A percentile compares a stretch with the other conserved stretches of the same genome.
Conservation (phyloP, 2,329 filamentous ascomycete species). For the Monilinia laxa region DNA sequence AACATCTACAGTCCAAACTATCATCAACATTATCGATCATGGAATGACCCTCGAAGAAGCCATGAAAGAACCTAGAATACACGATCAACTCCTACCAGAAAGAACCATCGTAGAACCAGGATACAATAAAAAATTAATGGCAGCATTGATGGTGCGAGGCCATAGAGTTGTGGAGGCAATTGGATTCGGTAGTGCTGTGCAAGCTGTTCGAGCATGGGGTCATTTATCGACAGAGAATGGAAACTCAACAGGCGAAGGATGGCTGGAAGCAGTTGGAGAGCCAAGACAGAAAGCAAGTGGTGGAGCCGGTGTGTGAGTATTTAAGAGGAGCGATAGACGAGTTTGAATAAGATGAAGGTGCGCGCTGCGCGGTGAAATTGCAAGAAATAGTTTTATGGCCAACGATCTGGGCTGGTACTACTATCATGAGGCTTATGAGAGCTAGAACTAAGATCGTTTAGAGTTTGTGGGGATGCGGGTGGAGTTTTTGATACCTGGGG, state of each 20-base stretch:
- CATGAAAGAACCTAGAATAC: conserved; percentile 65
- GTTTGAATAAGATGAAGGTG: not conserved
- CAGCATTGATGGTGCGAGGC: conserved; percentile 60
- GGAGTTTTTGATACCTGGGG: not conserved
- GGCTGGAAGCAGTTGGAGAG: conserved; percentile 76
- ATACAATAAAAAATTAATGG: conserved; percentile 65
- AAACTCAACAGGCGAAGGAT: conserved; percentile 74
- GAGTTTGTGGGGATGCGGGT: not conserved
- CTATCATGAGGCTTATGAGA: not conserved
- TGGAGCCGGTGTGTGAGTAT: conserved; percentile 18
- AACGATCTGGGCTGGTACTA: not conserved
- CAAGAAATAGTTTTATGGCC: not conserved
- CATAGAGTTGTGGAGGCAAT: conserved; percentile 72
- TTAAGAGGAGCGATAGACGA: not conserved
- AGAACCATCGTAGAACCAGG: conserved; percentile 63
- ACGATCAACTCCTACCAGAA: conserved; percentile 81
- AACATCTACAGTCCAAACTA: conserved; percentile 71
- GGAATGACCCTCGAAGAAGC: conserved; percentile 59
- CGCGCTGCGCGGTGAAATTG: conserved; percentile 16
- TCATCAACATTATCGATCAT: conserved; percentile 71
- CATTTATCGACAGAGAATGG: conserved; percentile 74
- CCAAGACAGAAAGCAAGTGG: conserved; percentile 65
- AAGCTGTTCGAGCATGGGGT: conserved; percentile 63
- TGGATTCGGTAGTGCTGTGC: conserved; percentile 65
- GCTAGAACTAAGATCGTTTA: conserved; percentile 1